Evolutionary conservation across 495 filamentous ascomycete species (phyloP).

Genomic region (Penicillium roqueforti): DNA sequence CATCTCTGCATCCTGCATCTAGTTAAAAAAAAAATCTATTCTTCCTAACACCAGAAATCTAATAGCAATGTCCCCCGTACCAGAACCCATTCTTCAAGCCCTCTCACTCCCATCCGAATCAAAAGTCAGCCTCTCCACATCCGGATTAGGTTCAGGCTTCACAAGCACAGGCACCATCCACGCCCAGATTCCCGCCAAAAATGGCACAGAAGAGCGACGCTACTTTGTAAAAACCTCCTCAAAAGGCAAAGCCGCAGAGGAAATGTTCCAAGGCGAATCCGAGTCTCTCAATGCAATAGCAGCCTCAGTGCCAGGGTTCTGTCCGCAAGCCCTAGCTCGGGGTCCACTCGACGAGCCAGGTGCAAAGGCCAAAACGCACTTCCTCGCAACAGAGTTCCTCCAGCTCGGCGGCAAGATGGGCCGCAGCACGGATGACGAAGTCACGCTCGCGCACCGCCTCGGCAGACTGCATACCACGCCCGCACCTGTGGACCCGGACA

Average conservation of each 20-base stretch:
- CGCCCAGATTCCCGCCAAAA: conserved; percentile 35
- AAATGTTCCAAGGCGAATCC: conserved; percentile 87
- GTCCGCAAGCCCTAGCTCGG: conserved; percentile 66
- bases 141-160: conserved; percentile 68
- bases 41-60: not conserved
- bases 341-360: conserved; percentile 53
- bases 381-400: conserved; percentile 80
- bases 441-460: conserved; percentile 66
- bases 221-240: conserved; percentile 80
- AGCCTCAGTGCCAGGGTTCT: conserved; percentile 63
- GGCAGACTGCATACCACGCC: conserved; percentile 76
- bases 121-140: conserved; percentile 50
- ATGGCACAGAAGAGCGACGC: conserved; percentile 48
- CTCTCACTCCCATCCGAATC: conserved; percentile 58
- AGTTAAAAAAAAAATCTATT: not conserved
- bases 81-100: conserved; percentile 57
- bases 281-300: conserved; percentile 79
- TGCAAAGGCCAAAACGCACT: conserved; percentile 45
- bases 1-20: too few relatives aligned
- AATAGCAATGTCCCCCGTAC: conserved; percentile 36
- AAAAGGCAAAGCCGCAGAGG: conserved; percentile 53
- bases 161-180: conserved; percentile 67
- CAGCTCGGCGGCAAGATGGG: conserved; percentile 46
- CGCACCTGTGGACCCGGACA: conserved; percentile 53
- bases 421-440: conserved; percentile 24